Percentiles rank a stretch among this genome's conserved stretches.
phyloP scores from a whole-genome alignment of 1,284 basidiomycete species.

The Boletus mariae region DNA sequence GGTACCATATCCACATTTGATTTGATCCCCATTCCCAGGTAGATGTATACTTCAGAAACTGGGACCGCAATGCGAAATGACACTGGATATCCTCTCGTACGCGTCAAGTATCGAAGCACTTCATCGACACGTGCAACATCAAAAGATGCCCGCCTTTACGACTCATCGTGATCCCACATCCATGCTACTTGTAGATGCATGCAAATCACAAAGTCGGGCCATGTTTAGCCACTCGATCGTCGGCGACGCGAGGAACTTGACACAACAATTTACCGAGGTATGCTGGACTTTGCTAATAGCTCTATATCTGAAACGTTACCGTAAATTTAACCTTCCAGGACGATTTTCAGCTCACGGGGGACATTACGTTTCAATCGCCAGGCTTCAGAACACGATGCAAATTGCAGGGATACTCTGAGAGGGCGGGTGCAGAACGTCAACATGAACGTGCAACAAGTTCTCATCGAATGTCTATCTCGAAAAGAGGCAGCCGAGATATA shows the following conservation, averaged over 20 bases:
- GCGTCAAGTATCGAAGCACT: constrained; percentile 12
- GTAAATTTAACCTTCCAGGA: too few relatives aligned
- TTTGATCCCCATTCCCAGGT: too few relatives aligned
- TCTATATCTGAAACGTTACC: too few relatives aligned
- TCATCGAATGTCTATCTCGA: background rate
- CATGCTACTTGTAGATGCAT: constrained; percentile 6
- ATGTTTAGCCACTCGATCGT: background rate
- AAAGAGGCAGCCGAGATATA: background rate
- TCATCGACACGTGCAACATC: constrained; percentile 1
- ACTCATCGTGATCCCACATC: background rate
- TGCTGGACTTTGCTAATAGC: background rate
- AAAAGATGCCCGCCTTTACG: background rate
- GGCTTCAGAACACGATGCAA: background rate
- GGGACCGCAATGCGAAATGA: too few relatives aligned
- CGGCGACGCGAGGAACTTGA: constrained; percentile 12
- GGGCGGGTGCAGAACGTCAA: background rate
- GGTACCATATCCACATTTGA: too few relatives aligned
- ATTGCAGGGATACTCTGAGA: background rate
- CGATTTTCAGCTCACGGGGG: background rate
- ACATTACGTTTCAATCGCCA: constrained; percentile 10
- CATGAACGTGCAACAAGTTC: background rate
- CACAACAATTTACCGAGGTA: background rate
- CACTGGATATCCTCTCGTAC: constrained; percentile 12
- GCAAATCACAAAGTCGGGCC: constrained; percentile 8
- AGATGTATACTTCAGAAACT: too few relatives aligned